Base-by-base conservation (phyloP, 345 rosid genomes). In the Streptanthus diversifolius region DNA sequence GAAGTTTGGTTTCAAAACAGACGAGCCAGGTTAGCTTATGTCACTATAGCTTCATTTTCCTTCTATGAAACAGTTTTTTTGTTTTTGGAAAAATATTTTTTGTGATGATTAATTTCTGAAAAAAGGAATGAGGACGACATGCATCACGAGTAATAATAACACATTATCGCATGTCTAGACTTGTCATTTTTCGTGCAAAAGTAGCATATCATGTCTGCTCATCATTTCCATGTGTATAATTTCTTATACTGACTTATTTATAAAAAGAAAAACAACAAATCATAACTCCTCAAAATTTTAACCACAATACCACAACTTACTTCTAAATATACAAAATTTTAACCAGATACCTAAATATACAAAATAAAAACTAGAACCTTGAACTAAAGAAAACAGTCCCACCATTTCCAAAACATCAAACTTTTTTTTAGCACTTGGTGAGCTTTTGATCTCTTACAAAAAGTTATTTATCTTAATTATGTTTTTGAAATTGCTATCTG, bases 1-100 rank as follows among this genome's bases (percentile, higher is more conserved):
- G 98, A 93, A 82, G 98, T 91, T 8, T 93, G 98, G 98, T 93
- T 93, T 78, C 98, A 93, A 59, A 93, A 91, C 80, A 82, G 98
- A 76, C 84, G 98, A 82, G 98, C 98, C 57, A 86, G 98, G 98
- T 93, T 73, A 19, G 77, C 24, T 60, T 47, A 66, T 32, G 5
- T 32, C 39, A 25, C 29, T 22, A 1, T 11, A 59, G 12, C 11
- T 57, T 41, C 35, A 27, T 41, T 21, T 60, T 53, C 6, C 10
- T 70, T n/a, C 2, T 40, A 8, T 49, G 39, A 41, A 52, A 21
- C 3, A 4, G 1, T 6, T 21, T 55, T 29, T 35, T 41, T 11
- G 14, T 18, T 32, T 3, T 63, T 15, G 22, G 41, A 24, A 39
- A 17, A 11, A 33, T 55, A 33, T 12, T 22, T 33, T 35, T 10